Evolutionary conservation across 306 rosid species (phyloP).

Genomic region (Castanea crenata): DNA sequence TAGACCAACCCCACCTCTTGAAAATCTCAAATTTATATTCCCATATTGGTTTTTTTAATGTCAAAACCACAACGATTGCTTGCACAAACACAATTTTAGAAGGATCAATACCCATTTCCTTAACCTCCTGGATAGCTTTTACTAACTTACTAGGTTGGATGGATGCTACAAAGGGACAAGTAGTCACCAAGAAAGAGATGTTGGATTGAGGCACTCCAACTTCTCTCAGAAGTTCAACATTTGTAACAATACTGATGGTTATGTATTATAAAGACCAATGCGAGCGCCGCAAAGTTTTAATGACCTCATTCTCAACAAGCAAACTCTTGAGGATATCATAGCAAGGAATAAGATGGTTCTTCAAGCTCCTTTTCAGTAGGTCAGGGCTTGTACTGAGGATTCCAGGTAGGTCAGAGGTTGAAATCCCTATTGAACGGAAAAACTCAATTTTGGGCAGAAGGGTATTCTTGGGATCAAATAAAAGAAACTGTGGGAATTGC

Average conservation of each 20-base stretch:
- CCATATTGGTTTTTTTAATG: not conserved
- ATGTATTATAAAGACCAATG: too few species aligned
- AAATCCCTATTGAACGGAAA: slow-evolving; percentile 30
- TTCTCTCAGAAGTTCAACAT: slow-evolving; percentile 26
- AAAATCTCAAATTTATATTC: slow-evolving; percentile 15
- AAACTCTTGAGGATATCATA: too few species aligned
- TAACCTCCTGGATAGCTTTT: slow-evolving; percentile 20
- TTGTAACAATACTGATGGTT: not conserved
- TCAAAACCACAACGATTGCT: slow-evolving; percentile 17
- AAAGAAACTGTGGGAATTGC: slow-evolving; percentile 9
- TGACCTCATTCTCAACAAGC: too few species aligned
- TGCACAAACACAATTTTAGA: not conserved
- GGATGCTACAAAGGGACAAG: not conserved
- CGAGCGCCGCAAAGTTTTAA: too few species aligned
- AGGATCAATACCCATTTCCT: slow-evolving; percentile 26
- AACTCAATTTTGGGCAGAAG: slow-evolving; percentile 41
- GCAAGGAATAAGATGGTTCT: too few species aligned
- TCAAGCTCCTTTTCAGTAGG: too few species aligned
- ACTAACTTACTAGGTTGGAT: not conserved
- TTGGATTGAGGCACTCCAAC: slow-evolving; percentile 21
- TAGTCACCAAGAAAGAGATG: not conserved
- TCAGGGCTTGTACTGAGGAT: not conserved
- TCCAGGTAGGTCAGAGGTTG: slow-evolving; percentile 23
- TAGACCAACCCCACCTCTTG: slow-evolving; percentile 33
- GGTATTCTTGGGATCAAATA: slow-evolving; percentile 10